These are phyloP conservation scores for Vigna mungo DNA, from an alignment of 306 rosid genomes.

Conservation along the genomic window DNA sequence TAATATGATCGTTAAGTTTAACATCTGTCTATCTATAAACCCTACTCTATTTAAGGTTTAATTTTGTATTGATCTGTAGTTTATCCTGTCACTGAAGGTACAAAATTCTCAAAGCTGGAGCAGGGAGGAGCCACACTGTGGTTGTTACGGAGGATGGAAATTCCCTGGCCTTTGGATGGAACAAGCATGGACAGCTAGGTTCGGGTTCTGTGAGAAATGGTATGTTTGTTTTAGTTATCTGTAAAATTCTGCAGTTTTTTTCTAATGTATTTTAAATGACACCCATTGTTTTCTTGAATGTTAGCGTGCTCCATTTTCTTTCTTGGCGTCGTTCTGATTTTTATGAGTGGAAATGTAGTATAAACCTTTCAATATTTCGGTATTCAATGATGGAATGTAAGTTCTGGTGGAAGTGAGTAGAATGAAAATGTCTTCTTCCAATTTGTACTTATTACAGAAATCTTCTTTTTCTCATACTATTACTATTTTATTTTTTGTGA, in stretches of 20 bases:
- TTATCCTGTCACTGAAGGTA: slow-evolving; percentile 52
- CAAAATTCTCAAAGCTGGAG: slow-evolving; percentile 80
- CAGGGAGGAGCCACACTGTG: slow-evolving; percentile 89
- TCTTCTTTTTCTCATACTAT: not conserved
- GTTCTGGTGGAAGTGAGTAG: not conserved
- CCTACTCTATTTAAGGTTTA: not conserved
- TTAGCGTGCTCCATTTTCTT: slow-evolving; percentile 8
- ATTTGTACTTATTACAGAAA: not conserved
- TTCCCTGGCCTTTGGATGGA: slow-evolving; percentile 96
- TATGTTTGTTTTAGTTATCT: slow-evolving; percentile 40
- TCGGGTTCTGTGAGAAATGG: slow-evolving; percentile 83
- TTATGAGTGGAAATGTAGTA: slow-evolving; percentile 2
- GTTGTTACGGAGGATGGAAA: slow-evolving; percentile 83
- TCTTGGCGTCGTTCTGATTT: slow-evolving; percentile 19
- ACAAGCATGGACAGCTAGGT: slow-evolving; percentile 97
- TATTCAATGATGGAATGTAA: not conserved
- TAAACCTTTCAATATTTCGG: not conserved
- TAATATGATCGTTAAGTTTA: not conserved
- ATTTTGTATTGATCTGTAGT: slow-evolving; percentile 5
- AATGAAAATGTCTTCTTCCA: not conserved
- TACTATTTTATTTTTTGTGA: not conserved
- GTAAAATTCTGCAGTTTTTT: not conserved
- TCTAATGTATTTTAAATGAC: slow-evolving; percentile 22
- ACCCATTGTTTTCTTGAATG: slow-evolving; percentile 29
- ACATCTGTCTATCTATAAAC: not conserved